Evolutionary conservation across 1,139 yeast species (phyloP), one percentile per base, ranked within the genome.

Genomic region (Debaryomyces psychrophilus): DNA sequence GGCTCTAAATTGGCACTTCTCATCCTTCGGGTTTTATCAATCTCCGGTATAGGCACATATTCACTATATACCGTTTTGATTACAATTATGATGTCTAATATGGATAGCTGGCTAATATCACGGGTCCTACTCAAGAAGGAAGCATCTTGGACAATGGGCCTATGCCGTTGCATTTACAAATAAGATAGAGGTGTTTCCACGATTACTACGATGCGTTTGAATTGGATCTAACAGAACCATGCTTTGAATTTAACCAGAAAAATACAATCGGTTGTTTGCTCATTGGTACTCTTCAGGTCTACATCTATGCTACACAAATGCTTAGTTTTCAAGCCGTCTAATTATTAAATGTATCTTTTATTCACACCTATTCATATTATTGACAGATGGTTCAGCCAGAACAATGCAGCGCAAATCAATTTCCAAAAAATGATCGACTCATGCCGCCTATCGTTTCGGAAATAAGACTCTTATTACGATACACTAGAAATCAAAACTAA

Each of bases 1-100:
- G 9, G 11, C 8, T 11, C 3, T 12, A 29, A 29, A 14, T 14
- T 11, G 4, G 11, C 18, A 15, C 15, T 14, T 29, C n/a, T 14
- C 9, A 14, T 14, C 17, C 8, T 17, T 14, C 9, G 9, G 25
- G 20, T 9, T 28, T 37, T 28, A 38, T 38, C 41, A 26, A 2
- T 20, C 31, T 12, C 28, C 35, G 41, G 41, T 29, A 18, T 28
- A 14, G 27, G 28, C 41, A 38, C 41, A 38, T 38, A 20, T 17
- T 4, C 25, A 17, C 22, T 33, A 15, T 7, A 2, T 11, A 33
- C 4, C 9, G 11, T n/a, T 11, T 18, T 33, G 25, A 22, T 17
- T 17, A 31, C 14, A 33, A 18, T n/a, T 4, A 18, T 8, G 3
- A 18, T n/a, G 5, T 18, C 11, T 5, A 11, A 5, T 33, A 14